phyloP scores from a whole-genome alignment of 2,329 filamentous ascomycete species.

The Teratosphaeria pseudoeucalypti region DNA sequence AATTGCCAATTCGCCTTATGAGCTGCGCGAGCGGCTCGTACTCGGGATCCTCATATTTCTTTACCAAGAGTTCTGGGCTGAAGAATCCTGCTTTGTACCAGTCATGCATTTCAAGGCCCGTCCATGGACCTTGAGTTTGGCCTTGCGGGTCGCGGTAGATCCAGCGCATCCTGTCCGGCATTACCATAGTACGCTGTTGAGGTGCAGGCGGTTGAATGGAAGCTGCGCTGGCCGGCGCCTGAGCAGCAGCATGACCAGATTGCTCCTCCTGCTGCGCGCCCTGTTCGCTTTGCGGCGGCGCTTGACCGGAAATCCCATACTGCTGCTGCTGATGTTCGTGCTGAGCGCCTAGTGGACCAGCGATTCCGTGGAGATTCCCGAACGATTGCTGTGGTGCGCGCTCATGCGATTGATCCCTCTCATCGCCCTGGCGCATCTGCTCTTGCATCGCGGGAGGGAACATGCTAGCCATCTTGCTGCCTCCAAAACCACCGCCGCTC shows the following conservation, averaged over 20 bases:
- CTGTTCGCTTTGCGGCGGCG: conserved; percentile 10
- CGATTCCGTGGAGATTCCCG: conserved; percentile 36
- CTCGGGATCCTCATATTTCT: conserved; percentile 84
- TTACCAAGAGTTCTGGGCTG: conserved; percentile 84
- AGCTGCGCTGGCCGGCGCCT: conserved; percentile 36
- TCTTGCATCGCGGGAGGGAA: conserved; percentile 87
- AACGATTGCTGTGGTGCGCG: conserved; percentile 19
- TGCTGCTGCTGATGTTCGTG: conserved; percentile 10
- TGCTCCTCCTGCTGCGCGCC: conserved; percentile 14
- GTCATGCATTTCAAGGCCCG: conserved; percentile 96
- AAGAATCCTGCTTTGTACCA: conserved; percentile 99
- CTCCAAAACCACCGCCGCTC: conserved; percentile 42
- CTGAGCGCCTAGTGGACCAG: conserved; percentile 41
- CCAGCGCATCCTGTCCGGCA: conserved; percentile 98
- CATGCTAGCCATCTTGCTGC: conserved; percentile 50
- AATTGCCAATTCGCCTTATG: conserved; percentile 92
- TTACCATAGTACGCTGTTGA: conserved; percentile 85
- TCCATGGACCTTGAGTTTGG: conserved; percentile 86
- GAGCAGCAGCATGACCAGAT: background rate
- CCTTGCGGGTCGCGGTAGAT: conserved; percentile 94
- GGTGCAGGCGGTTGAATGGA: conserved; percentile 56
- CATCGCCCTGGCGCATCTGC: conserved; percentile 59
- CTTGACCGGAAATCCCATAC: conserved; percentile 11
- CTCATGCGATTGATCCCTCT: conserved; percentile 43
- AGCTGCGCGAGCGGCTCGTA: conserved; percentile 93